Evolutionary conservation across 139 green algal genomes (phyloP).

Genomic region (Auxenochlorella protothecoides): DNA sequence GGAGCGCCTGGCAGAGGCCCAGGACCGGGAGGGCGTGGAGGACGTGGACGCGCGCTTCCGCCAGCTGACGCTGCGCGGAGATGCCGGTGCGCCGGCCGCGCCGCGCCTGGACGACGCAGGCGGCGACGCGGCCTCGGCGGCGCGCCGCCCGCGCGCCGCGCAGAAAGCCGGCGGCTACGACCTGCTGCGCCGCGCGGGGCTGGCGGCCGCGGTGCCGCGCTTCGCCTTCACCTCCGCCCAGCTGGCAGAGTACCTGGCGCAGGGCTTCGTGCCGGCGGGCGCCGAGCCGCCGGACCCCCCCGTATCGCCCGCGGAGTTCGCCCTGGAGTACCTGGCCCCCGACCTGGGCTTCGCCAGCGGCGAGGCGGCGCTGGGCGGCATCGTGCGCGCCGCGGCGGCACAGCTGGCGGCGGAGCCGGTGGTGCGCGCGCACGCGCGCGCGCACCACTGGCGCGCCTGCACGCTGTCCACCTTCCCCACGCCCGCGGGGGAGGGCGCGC

Average conservation of each 20-base stretch:
- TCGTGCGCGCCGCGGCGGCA: conserved; percentile 27
- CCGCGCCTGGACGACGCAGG: not conserved
- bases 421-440: conserved; percentile 28
- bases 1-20: conserved; percentile 13
- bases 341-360: conserved; percentile 10
- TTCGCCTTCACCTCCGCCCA: conserved; percentile 31
- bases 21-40: conserved; percentile 15
- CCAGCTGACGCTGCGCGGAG: not conserved
- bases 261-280: not conserved
- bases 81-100: not conserved
- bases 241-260: conserved; percentile 52
- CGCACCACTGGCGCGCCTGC: conserved; percentile 10
- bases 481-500: conserved; percentile 28
- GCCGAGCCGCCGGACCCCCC: not conserved
- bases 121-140: no score
- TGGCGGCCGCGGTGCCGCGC: conserved; percentile 13
- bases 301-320: conserved; percentile 11
- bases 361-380: conserved; percentile 28
- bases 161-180: no score
- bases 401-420: conserved; percentile 35
- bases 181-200: conserved; percentile 12
- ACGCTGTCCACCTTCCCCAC: conserved; percentile 48
- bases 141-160: no score
- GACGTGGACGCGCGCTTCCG: no score
- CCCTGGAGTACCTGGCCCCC: conserved; percentile 14